Conservation (phyloP, 2,329 filamentous ascomycete genomes). For the Ophiostoma novo-ulmi region DNA sequence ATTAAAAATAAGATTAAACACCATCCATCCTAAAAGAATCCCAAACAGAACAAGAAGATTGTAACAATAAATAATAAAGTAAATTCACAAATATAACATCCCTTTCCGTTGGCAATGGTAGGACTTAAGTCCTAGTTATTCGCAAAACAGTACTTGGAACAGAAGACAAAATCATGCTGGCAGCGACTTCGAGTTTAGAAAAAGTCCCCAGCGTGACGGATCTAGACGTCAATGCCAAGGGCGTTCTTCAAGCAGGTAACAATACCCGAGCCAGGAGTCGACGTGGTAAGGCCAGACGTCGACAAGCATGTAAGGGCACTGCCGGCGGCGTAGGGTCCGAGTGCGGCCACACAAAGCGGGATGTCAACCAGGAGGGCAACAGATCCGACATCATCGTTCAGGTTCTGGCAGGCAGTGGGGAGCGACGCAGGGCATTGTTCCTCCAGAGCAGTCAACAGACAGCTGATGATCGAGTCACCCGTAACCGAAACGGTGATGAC, state of each 20-base stretch:
- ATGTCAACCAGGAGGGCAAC: conserved; percentile 7
- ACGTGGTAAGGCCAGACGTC: conserved; percentile 9
- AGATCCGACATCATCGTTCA: neutral
- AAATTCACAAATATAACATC: neutral
- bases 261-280: conserved; percentile 20
- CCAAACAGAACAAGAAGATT: neutral
- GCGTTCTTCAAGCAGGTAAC: conserved; percentile 23
- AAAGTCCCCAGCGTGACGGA: neutral
- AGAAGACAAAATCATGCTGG: neutral
- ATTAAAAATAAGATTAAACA: neutral
- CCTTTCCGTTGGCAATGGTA: neutral
- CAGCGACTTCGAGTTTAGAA: neutral
- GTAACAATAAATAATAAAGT: neutral
- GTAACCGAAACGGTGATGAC: conserved; percentile 8
- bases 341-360: conserved; percentile 21
- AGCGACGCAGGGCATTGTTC: conserved; percentile 23
- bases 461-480: conserved; percentile 22
- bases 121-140: neutral
- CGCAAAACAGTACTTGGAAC: neutral
- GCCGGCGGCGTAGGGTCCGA: conserved; percentile 24
- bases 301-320: conserved; percentile 21
- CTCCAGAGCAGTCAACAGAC: conserved; percentile 10
- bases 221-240: conserved; percentile 11
- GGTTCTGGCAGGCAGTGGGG: conserved; percentile 21
- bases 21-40: neutral